phyloP scores from a whole-genome alignment of 23 red algal genomes.

The Agarophyton chilense region DNA sequence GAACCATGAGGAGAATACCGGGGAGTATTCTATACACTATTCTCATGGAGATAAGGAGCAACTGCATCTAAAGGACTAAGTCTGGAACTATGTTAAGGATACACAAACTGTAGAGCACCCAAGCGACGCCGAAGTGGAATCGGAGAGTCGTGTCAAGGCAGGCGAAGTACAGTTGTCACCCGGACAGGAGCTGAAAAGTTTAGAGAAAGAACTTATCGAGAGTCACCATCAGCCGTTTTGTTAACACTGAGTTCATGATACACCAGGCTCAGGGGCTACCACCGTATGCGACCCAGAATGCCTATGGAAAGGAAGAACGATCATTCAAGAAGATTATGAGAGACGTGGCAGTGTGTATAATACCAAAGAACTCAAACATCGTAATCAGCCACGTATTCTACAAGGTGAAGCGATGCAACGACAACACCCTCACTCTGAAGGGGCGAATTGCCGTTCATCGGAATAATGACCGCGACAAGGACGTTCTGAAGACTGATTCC shows the following conservation, averaged over 20 bases:
- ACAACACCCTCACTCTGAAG: constrained; percentile 20
- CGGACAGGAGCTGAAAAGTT: background rate
- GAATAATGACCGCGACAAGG: constrained; percentile 16
- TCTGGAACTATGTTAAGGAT: background rate
- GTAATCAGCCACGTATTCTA: constrained; percentile 19
- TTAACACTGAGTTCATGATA: constrained; percentile 23
- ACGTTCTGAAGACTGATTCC: background rate
- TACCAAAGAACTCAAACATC: constrained; percentile 2
- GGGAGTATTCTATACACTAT: background rate
- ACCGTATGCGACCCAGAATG: background rate
- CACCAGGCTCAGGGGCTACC: constrained; percentile 20
- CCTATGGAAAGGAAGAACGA: constrained; percentile 19
- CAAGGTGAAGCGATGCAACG: constrained; percentile 27
- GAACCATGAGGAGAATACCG: background rate
- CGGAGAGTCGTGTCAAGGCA: background rate
- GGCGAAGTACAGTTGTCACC: background rate
- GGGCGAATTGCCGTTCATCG: constrained; percentile 26
- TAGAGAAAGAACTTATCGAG: background rate
- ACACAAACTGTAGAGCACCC: background rate
- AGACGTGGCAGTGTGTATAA: background rate
- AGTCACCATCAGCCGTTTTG: background rate
- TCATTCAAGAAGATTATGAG: constrained; percentile 18
- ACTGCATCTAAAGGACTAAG: background rate
- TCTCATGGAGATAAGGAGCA: background rate
- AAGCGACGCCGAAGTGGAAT: background rate